Conservation (phyloP, 2,329 filamentous ascomycete genomes). For the Stagonosporopsis cucurbitacearum region DNA sequence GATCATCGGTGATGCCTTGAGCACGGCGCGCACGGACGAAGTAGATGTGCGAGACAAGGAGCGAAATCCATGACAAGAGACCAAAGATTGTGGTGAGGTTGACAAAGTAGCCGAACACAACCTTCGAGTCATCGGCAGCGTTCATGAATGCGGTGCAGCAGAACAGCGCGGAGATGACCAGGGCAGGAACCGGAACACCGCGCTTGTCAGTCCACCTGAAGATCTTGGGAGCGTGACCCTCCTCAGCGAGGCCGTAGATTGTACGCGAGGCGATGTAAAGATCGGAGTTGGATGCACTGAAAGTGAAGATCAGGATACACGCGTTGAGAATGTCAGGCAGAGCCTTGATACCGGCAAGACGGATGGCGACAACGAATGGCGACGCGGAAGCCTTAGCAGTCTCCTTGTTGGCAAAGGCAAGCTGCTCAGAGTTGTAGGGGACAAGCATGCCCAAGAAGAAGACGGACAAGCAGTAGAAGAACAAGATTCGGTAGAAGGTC, state of each 20-base stretch:
- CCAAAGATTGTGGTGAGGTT: constrained; percentile 53
- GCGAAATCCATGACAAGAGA: constrained; percentile 57
- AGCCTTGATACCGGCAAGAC: constrained; percentile 65
- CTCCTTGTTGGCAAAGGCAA: constrained; percentile 64
- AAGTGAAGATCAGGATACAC: constrained; percentile 77
- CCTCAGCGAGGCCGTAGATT: constrained; percentile 73
- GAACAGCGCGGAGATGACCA: constrained; percentile 67
- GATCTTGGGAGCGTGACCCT: constrained; percentile 74
- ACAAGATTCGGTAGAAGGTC: constrained; percentile 80
- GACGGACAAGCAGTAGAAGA: constrained; percentile 80
- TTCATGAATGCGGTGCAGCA: constrained; percentile 70
- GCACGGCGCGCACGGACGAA: constrained; percentile 55
- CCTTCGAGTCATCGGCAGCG: constrained; percentile 49
- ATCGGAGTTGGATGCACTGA: constrained; percentile 79
- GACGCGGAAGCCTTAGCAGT: constrained; percentile 60
- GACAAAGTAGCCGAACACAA: constrained; percentile 58
- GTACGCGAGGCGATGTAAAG: constrained; percentile 77
- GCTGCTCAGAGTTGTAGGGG: constrained; percentile 69
- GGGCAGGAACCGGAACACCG: constrained; percentile 73
- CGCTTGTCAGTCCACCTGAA: constrained; percentile 73
- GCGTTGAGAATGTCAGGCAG: constrained; percentile 75
- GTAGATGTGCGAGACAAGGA: constrained; percentile 57
- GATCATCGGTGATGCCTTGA: constrained; percentile 53
- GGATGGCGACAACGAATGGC: constrained; percentile 78
- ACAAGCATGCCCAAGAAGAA: constrained; percentile 79